Base-by-base conservation (phyloP, 306 rosid genomes). In the Ormosia semicastrata region DNA sequence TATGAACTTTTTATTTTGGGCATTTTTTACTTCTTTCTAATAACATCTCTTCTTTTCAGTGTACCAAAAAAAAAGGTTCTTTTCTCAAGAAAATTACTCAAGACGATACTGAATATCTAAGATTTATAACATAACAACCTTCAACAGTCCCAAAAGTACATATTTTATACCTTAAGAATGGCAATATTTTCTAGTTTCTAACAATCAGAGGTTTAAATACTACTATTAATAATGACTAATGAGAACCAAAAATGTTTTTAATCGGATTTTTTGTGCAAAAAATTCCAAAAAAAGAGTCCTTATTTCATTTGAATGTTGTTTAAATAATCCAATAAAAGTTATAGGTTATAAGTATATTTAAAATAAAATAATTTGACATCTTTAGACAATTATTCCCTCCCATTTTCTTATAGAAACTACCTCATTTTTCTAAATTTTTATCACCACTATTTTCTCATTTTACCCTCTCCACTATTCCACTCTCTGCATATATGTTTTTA, bases 71-170 rank as follows among this genome's bases (percentile, higher is more conserved):
- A 24, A 24, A 24, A 24, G 24, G 24, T 64, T 64, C 33, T 66
- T 40, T 66, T 66, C 14, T 40, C 44, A 64, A 36, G 47, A 64
- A 6, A 7, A 7, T 0, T 37, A 62, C 39, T 49, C 82, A 49
- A 30, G 47, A 76, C 39, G 74, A 78, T 18, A 43, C 44, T 47
- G 47, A 49, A 46, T 44, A 62, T 60, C 58, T 79, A 69, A 57
- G 77, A 79, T 14, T 68, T 30, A 52, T 68, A 67, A 56, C 36
- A 50, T 37, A 44, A 41, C 17, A 70, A 79, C 60, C 36, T 15
- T 77, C 37, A 64, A 29, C 52, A n/a, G 63, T 54, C 75, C 33
- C 63, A 77, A 50, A 54, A 65, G 50, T 49, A 78, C 18, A 65
- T 12, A 52, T 37, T 18, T 13, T 39, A 65, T 77, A 43, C 41